These are phyloP conservation scores for Kappamyces sp. DNA, from an alignment of 192 early-diverging fungal species.

Conservation along the genomic window DNA sequence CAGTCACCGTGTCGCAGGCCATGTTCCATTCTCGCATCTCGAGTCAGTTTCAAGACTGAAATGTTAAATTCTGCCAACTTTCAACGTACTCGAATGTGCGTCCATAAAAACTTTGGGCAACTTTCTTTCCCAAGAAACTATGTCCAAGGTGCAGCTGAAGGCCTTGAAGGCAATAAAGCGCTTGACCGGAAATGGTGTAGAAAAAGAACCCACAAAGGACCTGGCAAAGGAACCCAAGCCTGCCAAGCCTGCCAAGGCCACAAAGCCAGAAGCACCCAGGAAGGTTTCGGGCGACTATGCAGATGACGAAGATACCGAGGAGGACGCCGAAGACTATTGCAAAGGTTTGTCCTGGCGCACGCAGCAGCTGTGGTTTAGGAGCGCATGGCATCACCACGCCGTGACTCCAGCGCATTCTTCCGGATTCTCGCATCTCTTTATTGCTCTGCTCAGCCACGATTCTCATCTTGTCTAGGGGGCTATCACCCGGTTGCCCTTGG, in stretches of 20 bases:
- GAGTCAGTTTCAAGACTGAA: conserved; percentile 28
- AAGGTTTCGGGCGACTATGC: neutral
- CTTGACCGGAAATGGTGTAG: neutral
- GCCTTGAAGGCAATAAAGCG: conserved; percentile 4
- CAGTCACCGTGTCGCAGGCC: conserved; percentile 79
- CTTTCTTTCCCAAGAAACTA: neutral
- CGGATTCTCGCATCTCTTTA: neutral
- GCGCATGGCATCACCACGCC: neutral
- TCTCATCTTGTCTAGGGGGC: conserved; percentile 45
- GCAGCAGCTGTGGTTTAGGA: too few species aligned
- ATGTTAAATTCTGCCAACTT: neutral
- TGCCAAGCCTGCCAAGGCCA: neutral
- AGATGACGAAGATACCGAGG: conserved; percentile 57
- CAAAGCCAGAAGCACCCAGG: neutral
- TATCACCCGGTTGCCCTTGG: conserved; percentile 88
- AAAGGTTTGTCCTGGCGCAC: conserved; percentile 41
- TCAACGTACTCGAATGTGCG: too few species aligned
- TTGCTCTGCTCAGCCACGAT: neutral
- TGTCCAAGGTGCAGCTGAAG: conserved; percentile 2
- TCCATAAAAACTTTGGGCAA: neutral
- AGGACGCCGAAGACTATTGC: conserved; percentile 85
- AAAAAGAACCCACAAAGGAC: neutral
- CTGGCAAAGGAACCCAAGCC: neutral
- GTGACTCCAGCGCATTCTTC: neutral
- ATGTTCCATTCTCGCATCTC: conserved; percentile 67